Conservation (phyloP, 2,329 filamentous ascomycete genomes). For the Beauveria sp. region DNA sequence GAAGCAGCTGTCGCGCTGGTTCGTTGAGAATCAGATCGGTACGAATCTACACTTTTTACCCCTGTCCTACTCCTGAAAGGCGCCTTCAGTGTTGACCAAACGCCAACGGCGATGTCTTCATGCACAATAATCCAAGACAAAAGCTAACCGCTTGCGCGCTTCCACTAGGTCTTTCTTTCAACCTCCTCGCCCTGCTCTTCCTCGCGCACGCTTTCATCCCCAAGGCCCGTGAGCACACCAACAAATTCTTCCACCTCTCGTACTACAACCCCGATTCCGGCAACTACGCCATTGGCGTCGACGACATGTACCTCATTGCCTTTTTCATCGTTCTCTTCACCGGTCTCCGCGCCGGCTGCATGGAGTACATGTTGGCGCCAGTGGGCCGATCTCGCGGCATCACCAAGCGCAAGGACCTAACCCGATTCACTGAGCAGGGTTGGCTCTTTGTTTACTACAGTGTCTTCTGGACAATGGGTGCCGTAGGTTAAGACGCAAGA, state of each 20-base stretch:
- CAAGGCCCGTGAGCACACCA: constrained; percentile 67
- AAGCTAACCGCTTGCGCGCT: constrained; percentile 17
- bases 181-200: constrained; percentile 74
- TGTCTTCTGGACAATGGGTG: constrained; percentile 73
- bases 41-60: constrained; percentile 27
- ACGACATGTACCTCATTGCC: constrained; percentile 70
- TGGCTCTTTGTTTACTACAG: constrained; percentile 83
- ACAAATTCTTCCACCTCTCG: constrained; percentile 80
- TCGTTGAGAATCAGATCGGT: constrained; percentile 77
- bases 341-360: constrained; percentile 70
- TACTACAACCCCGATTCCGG: constrained; percentile 67
- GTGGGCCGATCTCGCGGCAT: constrained; percentile 67
- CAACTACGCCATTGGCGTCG: constrained; percentile 66
- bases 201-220: constrained; percentile 79
- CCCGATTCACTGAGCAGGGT: constrained; percentile 87
- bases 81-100: background rate
- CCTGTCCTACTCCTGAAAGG: constrained; percentile 1
- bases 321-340: constrained; percentile 82
- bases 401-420: constrained; percentile 64
- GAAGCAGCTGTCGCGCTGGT: constrained; percentile 57
- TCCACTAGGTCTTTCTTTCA: constrained; percentile 64
- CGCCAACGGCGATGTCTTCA: background rate
- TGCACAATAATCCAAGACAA: background rate
- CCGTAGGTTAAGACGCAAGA: constrained; percentile 51
- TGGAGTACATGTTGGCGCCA: constrained; percentile 82